Conservation (phyloP, 768 basidiomycete genomes). For the Holtermanniella nyarrowii region DNA sequence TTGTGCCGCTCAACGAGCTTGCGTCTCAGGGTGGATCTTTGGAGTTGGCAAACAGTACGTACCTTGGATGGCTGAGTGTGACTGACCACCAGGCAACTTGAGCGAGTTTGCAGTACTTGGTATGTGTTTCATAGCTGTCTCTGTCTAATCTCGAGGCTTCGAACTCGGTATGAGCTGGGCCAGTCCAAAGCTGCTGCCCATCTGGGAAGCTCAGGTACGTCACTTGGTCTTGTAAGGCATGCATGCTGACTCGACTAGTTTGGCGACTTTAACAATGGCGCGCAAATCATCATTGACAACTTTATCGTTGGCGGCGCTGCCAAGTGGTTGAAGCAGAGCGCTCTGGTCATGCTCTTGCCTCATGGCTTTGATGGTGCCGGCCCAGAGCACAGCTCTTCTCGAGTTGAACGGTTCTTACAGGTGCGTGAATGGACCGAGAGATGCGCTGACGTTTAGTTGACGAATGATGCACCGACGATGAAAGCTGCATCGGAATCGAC, state of each 20-base stretch:
- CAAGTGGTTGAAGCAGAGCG: slow-evolving; percentile 89
- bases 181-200: slow-evolving; percentile 63
- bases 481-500: slow-evolving; percentile 25
- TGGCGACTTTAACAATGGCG: slow-evolving; percentile 88
- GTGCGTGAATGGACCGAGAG: slow-evolving; percentile 40
- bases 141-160: too few relatives aligned
- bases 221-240: not conserved
- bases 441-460: slow-evolving; percentile 47
- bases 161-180: slow-evolving; percentile 90
- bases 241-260: slow-evolving; percentile 46
- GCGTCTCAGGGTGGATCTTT: slow-evolving; percentile 49
- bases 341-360: slow-evolving; percentile 71
- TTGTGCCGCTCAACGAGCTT: slow-evolving; percentile 63
- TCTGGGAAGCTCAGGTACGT: slow-evolving; percentile 75
- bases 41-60: slow-evolving; percentile 76
- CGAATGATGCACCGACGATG: slow-evolving; percentile 55
- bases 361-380: slow-evolving; percentile 87
- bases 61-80: not conserved
- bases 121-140: slow-evolving; percentile 40
- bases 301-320: slow-evolving; percentile 72
- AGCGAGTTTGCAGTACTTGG: slow-evolving; percentile 85
- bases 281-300: slow-evolving; percentile 79
- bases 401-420: slow-evolving; percentile 84
- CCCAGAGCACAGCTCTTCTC: slow-evolving; percentile 81
- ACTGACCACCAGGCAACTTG: slow-evolving; percentile 54